A percentile compares a stretch with the other conserved stretches of the same genome.
These are phyloP conservation scores for Wakefieldia striispora DNA, from an alignment of 768 basidiomycete genomes.

Conservation along the genomic window DNA sequence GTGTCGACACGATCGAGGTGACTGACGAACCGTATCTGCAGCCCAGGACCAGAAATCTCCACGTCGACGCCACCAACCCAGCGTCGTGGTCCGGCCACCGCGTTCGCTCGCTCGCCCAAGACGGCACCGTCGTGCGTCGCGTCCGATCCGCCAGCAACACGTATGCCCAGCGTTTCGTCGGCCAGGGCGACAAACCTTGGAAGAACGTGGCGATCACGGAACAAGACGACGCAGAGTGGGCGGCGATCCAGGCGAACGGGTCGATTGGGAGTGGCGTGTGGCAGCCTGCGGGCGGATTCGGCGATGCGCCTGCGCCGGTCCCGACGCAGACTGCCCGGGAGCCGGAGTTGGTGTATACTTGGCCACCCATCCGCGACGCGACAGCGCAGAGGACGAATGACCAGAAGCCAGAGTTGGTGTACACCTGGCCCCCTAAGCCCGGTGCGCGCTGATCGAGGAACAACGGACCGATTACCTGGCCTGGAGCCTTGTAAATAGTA, in stretches of 20 bases:
- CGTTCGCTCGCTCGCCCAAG: conserved; percentile 10
- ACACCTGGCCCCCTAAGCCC: conserved; percentile 7
- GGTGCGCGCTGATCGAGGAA: too few relatives aligned
- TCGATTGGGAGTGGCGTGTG: neutral
- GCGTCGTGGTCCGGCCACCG: conserved; percentile 29
- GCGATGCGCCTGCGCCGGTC: too few relatives aligned
- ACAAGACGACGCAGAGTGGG: conserved; percentile 13
- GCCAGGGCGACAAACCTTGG: conserved; percentile 11
- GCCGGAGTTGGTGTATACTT: too few relatives aligned
- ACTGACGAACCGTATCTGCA: neutral
- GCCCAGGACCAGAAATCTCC: conserved; percentile 37
- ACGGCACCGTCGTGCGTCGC: conserved; percentile 9
- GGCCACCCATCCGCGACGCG: too few relatives aligned
- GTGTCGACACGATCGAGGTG: too few relatives aligned
- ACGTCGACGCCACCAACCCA: conserved; percentile 43
- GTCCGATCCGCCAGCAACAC: neutral
- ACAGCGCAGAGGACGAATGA: neutral
- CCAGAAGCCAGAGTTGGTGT: neutral
- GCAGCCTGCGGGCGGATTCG: too few relatives aligned
- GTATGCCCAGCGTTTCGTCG: neutral
- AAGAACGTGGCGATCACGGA: conserved; percentile 18
- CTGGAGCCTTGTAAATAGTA: too few relatives aligned
- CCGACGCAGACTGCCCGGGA: too few relatives aligned
- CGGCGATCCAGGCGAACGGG: neutral
- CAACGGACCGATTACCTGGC: too few relatives aligned